Percentiles rank a stretch among this genome's conserved stretches.
phyloP scores from a whole-genome alignment of 805 yeast genomes.

The Starmerella riodocensis region DNA sequence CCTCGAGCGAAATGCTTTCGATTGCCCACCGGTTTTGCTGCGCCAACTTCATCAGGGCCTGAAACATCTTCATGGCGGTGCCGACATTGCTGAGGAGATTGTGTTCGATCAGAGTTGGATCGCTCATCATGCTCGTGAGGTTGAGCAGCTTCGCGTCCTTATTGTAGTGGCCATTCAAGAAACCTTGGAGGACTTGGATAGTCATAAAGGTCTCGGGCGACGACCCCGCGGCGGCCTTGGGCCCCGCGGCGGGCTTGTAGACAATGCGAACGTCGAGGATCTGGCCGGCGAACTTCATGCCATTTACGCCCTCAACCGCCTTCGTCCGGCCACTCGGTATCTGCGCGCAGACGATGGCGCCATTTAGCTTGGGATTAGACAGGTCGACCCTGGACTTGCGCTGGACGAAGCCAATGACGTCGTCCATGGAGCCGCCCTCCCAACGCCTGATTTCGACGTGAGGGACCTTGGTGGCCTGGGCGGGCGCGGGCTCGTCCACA shows the following conservation, averaged over 20 bases:
- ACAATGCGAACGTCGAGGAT: conserved; percentile 40
- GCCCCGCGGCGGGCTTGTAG: too few relatives aligned
- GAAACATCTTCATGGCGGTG: conserved; percentile 69
- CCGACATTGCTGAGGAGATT: conserved; percentile 54
- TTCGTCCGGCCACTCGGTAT: conserved; percentile 49
- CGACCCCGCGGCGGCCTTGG: conserved; percentile 6
- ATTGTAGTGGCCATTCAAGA: conserved; percentile 56
- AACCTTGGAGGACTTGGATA: conserved; percentile 46
- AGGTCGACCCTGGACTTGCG: conserved; percentile 52
- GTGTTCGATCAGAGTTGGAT: conserved; percentile 41
- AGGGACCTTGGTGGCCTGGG: conserved; percentile 1
- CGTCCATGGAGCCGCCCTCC: conserved; percentile 64
- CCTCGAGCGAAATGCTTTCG: conserved; percentile 43
- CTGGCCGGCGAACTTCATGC: conserved; percentile 72
- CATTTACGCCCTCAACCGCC: conserved; percentile 47
- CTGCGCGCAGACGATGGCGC: conserved; percentile 45
- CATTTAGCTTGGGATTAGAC: conserved; percentile 40
- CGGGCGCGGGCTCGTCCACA: conserved; percentile 22
- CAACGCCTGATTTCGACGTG: conserved; percentile 58
- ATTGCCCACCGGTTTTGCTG: conserved; percentile 38
- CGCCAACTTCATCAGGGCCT: conserved; percentile 79
- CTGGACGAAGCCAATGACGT: conserved; percentile 53
- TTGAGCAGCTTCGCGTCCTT: conserved; percentile 53
- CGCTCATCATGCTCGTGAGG: conserved; percentile 50
- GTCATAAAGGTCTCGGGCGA: conserved; percentile 28